Evolutionary conservation across 148 eudicot genomes (phyloP).

Genomic region (Amaranthus hypochondriacus): DNA sequence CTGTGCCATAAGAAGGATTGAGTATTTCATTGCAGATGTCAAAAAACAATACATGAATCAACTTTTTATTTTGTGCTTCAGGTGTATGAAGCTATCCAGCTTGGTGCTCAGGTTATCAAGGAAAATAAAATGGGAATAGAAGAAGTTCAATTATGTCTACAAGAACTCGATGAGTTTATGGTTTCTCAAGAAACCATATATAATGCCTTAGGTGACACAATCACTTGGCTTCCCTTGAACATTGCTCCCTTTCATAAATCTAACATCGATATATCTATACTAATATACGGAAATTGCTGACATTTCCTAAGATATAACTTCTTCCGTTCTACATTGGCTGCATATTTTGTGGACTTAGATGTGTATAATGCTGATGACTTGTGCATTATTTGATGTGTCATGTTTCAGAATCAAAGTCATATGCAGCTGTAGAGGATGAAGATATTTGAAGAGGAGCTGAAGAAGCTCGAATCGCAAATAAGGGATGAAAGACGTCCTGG

Average conservation of each 20-base stretch:
- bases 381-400: not conserved
- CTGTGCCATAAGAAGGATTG: too few relatives aligned
- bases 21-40: not conserved
- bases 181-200: constrained; percentile 50
- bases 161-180: constrained; percentile 63
- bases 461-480: constrained; percentile 51
- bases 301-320: too few relatives aligned
- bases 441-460: constrained; percentile 71
- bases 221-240: not conserved
- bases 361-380: not conserved
- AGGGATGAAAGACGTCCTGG: constrained; percentile 24
- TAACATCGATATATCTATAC: too few relatives aligned
- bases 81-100: constrained; percentile 80
- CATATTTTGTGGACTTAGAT: too few relatives aligned
- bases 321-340: too few relatives aligned
- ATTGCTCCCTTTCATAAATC: too few relatives aligned
- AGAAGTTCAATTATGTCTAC: constrained; percentile 59
- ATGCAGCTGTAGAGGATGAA: constrained; percentile 44
- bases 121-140: constrained; percentile 53
- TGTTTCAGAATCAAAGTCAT: constrained; percentile 41
- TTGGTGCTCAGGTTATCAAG: constrained; percentile 60
- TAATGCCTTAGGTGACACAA: constrained; percentile 49
- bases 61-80: constrained; percentile 19
- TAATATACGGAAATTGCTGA: too few relatives aligned
- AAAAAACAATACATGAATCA: not conserved